Conservation (phyloP, 352 stramenopile species). For the Phytophthora pinifolia region DNA sequence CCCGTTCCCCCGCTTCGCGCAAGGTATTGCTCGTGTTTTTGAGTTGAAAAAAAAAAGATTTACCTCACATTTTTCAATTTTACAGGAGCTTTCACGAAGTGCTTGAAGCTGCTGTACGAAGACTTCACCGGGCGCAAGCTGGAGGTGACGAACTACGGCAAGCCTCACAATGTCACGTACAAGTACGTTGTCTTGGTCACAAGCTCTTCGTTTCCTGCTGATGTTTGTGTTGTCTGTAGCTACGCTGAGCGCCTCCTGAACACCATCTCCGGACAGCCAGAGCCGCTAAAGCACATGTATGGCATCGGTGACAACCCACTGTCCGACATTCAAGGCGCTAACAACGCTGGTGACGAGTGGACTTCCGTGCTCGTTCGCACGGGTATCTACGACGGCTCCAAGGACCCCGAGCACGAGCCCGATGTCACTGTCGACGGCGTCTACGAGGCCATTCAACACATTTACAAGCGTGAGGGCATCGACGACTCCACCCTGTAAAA, state of each 20-base stretch:
- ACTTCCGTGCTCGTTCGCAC: conserved; percentile 86
- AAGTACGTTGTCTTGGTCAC: conserved; percentile 42
- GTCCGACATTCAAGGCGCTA: conserved; percentile 86
- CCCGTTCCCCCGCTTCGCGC: conserved; percentile 79
- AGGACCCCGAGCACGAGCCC: conserved; percentile 58
- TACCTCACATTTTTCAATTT: too few species aligned
- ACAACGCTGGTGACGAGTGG: conserved; percentile 82
- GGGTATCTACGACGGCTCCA: conserved; percentile 77
- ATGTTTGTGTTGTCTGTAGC: conserved; percentile 23
- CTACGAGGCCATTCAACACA: conserved; percentile 75
- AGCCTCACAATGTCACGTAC: conserved; percentile 85
- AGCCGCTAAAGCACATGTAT: conserved; percentile 70
- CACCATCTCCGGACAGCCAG: conserved; percentile 40
- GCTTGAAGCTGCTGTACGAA: conserved; percentile 75
- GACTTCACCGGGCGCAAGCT: conserved; percentile 60
- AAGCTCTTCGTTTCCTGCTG: not conserved
- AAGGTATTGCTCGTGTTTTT: conserved; percentile 38
- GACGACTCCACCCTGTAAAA: conserved; percentile 41
- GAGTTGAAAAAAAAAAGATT: too few species aligned
- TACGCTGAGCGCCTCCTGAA: conserved; percentile 74
- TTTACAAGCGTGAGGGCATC: conserved; percentile 64
- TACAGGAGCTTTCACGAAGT: conserved; percentile 71
- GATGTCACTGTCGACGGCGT: conserved; percentile 68
- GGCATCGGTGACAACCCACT: conserved; percentile 90
- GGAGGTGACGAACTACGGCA: conserved; percentile 81